Base-by-base conservation (phyloP, 1,139 yeast species). In the Pichia sp. region DNA sequence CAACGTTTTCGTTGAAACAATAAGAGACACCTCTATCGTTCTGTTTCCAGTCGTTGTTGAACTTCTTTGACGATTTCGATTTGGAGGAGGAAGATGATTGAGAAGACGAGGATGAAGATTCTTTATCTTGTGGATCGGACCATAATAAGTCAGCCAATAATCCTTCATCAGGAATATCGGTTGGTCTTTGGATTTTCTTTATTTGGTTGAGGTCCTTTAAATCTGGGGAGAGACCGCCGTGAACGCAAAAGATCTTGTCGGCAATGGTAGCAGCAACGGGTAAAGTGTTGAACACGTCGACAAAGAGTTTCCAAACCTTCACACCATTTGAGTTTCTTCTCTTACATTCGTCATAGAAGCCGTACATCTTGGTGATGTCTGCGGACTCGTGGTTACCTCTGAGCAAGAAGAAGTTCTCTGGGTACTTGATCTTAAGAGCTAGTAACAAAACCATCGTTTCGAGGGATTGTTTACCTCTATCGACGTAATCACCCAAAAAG, bases 321-420 rank as follows among this genome's bases (percentile, higher is more conserved):
- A 79, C 69, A 27, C 79, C 73, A 40, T 33, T 44, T 24, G 46
- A 39, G 12, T 83, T 73, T 52, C 96, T 69, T 60, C 96, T 74
- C 64, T 88, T 88, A 69, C 96, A 85, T 66, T 87, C 96, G 65
- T 87, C 96, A 62, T 86, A 87, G 61, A 87, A 87, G 1, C 96
- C 96, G 62, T 87, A 87, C 61, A 87, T 87, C 65, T 83, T 84
- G 28, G 94, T 85, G 54, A 87, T 85, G 57, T 82, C 82, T 4
- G 96, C 94, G 56, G 85, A 80, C 65, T 87, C 96, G 63, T 87
- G 96, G 64, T 87, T 87, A 36, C 96, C 96, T 61, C 96, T 71
- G 48, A 87, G 70, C 79, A 87, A 77, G 67, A 86, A 87, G 58
- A 87, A 85, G 62, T 86, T 85, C 59, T 86, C 93, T 1, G 93